These are phyloP conservation scores for Tylopilus intermedius DNA, from an alignment of 768 basidiomycete species.

Conservation along the genomic window DNA sequence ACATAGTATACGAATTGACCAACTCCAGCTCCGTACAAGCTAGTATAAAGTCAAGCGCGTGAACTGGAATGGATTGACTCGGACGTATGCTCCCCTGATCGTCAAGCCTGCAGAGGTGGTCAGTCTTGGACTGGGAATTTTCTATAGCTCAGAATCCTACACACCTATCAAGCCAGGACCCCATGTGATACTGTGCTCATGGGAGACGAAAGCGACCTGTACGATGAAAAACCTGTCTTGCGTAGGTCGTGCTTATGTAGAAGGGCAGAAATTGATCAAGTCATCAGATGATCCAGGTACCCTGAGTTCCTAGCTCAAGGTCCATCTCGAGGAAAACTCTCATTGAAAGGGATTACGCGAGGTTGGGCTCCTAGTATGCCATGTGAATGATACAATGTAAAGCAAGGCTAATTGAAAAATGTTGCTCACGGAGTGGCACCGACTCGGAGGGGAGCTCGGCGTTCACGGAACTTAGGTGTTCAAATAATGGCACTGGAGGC, in stretches of 20 bases:
- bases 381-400: too few species aligned
- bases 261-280: background rate
- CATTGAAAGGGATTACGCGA: background rate
- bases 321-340: too few species aligned
- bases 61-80: background rate
- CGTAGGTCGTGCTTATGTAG: background rate
- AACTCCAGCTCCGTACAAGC: conserved; percentile 17
- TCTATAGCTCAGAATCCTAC: background rate
- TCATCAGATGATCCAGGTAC: too few species aligned
- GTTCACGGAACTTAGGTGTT: too few species aligned
- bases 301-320: background rate
- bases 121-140: background rate
- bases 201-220: background rate
- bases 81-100: conserved; percentile 10
- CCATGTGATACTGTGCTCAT: conserved; percentile 10
- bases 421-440: background rate
- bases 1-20: conserved; percentile 20
- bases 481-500: too few species aligned
- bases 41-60: background rate
- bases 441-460: too few species aligned
- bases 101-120: conserved; percentile 18
- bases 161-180: conserved; percentile 18
- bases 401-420: background rate
- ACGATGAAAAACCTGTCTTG: background rate
- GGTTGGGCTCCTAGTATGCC: background rate